Base-by-base conservation (phyloP, 306 rosid genomes). In the Sophora flavescens region DNA sequence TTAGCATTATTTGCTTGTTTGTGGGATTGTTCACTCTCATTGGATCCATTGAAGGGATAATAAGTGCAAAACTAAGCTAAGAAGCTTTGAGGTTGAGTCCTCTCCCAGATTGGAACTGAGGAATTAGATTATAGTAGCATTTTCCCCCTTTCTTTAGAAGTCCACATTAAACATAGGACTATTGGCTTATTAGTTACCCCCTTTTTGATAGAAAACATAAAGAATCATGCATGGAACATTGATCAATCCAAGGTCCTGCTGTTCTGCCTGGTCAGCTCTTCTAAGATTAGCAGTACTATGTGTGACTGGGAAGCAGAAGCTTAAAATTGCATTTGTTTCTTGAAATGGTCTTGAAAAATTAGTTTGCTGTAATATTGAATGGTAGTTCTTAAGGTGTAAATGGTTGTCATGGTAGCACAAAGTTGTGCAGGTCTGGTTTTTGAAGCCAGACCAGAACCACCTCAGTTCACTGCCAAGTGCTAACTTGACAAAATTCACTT, bases 41-140 rank as follows among this genome's bases (percentile, higher is more conserved):
- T 42, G 94, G 94, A 3, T 90, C 94, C 68, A 78, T 87, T 54
- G 79, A 90, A 84, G 94, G 94, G 45, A 74, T 90, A 67, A 8
- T 90, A 59, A 82, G 69, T 50, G 91, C 89, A 72, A 81, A 77
- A 78, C 36, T 82, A 48, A 33, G 87, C 67, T 89, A 76, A 82
- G 82, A 53, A 70, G 58, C 50, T 45, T 48, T 15, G 1, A 32
- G 26, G 41, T 48, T 15, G 2, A 32, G 26, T 16, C 68, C 45
- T 63, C 64, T 51, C 56, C 59, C 17, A 51, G 65, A 53, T 32
- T 52, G 16, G 52, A 65, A 28, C 5, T 70, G 41, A 51, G 42
- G 72, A 74, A 68, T 58, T 62, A 35, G 68, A 64, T 18, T 48
- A 16, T 68, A 69, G 77, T 60, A 32, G 32, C 60, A 60, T 69